phyloP scores from a whole-genome alignment of 768 basidiomycete species.

The Tricholomella constricta region DNA sequence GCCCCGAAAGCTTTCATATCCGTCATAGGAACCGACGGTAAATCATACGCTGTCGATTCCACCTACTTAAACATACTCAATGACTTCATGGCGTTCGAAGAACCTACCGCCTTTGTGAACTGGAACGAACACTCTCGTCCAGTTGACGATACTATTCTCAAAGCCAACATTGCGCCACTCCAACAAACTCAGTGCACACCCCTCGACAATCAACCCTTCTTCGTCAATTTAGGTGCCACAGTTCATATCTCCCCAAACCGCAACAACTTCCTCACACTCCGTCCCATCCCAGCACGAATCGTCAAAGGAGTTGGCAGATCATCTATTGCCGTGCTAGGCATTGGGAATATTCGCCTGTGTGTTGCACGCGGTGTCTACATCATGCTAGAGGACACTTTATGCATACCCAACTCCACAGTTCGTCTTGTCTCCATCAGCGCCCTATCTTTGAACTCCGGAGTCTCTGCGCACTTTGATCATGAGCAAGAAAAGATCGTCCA shows the following conservation, averaged over 20 bases:
- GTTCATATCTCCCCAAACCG: conserved; percentile 24
- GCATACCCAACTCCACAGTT: conserved; percentile 24
- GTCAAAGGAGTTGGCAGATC: conserved; percentile 31
- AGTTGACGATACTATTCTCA: background rate
- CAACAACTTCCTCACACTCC: conserved; percentile 25
- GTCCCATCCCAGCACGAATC: conserved; percentile 19
- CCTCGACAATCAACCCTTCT: conserved; percentile 14
- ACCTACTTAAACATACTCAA: no score
- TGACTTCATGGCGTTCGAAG: no score
- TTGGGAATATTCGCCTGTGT: conserved; percentile 24
- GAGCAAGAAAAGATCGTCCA: conserved; percentile 8
- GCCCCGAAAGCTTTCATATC: no score
- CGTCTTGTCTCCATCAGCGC: conserved; percentile 24
- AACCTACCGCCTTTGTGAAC: no score
- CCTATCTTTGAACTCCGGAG: conserved; percentile 14
- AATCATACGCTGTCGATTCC: no score
- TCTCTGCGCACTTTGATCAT: conserved; percentile 19
- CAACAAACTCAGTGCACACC: background rate
- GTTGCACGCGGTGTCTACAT: conserved; percentile 16
- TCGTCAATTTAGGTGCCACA: conserved; percentile 28
- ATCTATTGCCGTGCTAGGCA: conserved; percentile 22
- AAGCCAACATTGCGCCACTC: background rate
- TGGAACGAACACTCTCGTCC: background rate
- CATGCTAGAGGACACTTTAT: conserved; percentile 17
- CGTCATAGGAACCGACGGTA: no score